Base-by-base conservation (phyloP, 2,329 filamentous ascomycete species). In the Uncinocarpus reesii region DNA sequence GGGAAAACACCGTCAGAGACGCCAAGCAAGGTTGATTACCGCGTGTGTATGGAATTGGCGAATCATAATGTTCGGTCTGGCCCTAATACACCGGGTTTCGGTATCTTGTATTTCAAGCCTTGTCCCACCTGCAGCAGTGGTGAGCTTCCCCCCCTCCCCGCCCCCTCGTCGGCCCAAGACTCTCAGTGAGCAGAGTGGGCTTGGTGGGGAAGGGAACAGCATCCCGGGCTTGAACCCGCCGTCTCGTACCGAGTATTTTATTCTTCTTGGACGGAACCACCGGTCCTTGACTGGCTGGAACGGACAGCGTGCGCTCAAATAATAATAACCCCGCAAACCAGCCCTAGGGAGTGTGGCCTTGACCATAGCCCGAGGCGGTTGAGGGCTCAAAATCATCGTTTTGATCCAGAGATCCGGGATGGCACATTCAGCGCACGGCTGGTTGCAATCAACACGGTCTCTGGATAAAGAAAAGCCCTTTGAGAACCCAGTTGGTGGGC, bases 121-220 rank as follows among this genome's bases (percentile, higher is more conserved):
- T 43, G 41, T 43, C 41, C 41, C 41, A 43, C 29, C 24, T 43
- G n/a, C 24, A n/a, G n/a, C n/a, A n/a, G n/a, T n/a, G n/a, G n/a
- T n/a, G n/a, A n/a, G n/a, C n/a, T 16, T 18, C 10, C 20, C 24
- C 24, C n/a, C 26, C 18, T 28, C 26, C 7, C 7, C 15, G 20
- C n/a, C 26, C 26, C 18, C 28, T 16, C 28, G 18, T 34, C 18
- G 6, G 16, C 15, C 11, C 41, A 32, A 15, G 10, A 42, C 10
- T 13, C 21, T 24, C 28, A 5, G 29, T 24, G 41, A 32, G n/a
- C n/a, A n/a, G 40, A 24, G 40, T 23, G 41, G 41, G 28, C 41
- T 15, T 34, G 18, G 28, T 34, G 28, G 40, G 41, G 29, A n/a
- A 24, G 41, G 20, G 29, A 34, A 15, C 41, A 34, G 28, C 23